phyloP scores from a whole-genome alignment of 495 filamentous ascomycete species.

The Tuber brumale region DNA sequence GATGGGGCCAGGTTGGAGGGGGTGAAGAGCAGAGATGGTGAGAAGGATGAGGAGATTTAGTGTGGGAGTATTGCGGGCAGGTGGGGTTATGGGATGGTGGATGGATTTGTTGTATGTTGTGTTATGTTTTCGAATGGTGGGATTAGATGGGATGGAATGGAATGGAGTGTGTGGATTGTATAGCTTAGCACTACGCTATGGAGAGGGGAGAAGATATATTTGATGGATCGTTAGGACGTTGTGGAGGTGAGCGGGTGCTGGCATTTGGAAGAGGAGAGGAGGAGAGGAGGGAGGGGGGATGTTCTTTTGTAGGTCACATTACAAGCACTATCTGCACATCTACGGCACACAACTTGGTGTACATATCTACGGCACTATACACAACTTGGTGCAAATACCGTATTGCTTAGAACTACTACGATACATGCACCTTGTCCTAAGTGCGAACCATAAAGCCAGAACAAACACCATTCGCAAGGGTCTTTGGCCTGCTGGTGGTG shows the following conservation, averaged over 20 bases:
- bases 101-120: not conserved
- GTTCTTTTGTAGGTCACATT: not conserved
- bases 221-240: not conserved
- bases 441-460: not conserved
- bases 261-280: not conserved
- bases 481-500: not conserved
- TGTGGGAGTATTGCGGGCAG: not conserved
- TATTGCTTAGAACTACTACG: not conserved
- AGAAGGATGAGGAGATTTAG: not conserved
- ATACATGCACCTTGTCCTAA: not conserved
- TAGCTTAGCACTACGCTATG: not conserved
- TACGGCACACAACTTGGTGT: not conserved
- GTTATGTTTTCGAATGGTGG: not conserved
- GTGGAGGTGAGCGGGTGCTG: not conserved
- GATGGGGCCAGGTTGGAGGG: not conserved
- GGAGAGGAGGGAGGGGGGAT: not conserved
- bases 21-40: not conserved
- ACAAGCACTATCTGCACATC: not conserved
- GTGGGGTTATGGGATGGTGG: not conserved
- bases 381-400: not conserved
- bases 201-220: not conserved
- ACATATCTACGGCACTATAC: too few relatives aligned
- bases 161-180: not conserved
- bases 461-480: not conserved
- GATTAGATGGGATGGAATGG: not conserved